Base-by-base conservation (phyloP, 306 rosid species). In the Citrullus mucosospermus region DNA sequence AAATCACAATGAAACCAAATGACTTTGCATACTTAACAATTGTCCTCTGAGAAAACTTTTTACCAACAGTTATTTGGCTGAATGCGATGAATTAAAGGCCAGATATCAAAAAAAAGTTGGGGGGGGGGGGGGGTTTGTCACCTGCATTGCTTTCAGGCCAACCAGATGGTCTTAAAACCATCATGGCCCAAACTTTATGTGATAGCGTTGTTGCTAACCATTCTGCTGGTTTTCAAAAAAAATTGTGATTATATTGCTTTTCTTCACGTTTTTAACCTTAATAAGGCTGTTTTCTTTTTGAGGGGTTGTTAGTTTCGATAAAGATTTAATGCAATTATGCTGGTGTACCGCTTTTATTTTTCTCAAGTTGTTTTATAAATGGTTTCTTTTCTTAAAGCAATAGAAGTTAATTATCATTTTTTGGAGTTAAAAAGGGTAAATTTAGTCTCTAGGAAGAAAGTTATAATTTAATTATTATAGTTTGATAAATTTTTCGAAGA, bases 81-180 rank as follows among this genome's bases (percentile, higher is more conserved):
- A 50, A 32, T 73, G 78, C 9, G 78, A 16, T 51, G 62, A 74
- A 53, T 6, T 25, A 48, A 28, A 44, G 16, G 79, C 30, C 34
- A 22, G 39, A 38, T 39, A 53, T 75, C 17, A 54, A 38, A 54
- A 11, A 75, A 43, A 32, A 53, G 8, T 2, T 53, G 6, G 4
- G n/a, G n/a, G 18, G 34, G 54, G 4, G n/a, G n/a, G 18, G 34
- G 54, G 6, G 12, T 76, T 76, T 76, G 79, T 76, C 69, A 57
- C 51, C 66, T 38, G 54, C 80, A 17, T 58, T 77, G 80, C 56
- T 77, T 77, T 77, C 56, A 25, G 56, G 56, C 57, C 80, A 77
- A 25, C 70, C 32, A n/a, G 68, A 6, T 77, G 15, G 22, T 3
- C 10, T 41, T 77, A 10, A 76, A 32, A 58, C 58, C 44, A 28